Percentiles rank a stretch among this genome's conserved stretches.
These are phyloP conservation scores for Pisolithus albus DNA, from an alignment of 768 basidiomycete genomes.

Conservation along the genomic window DNA sequence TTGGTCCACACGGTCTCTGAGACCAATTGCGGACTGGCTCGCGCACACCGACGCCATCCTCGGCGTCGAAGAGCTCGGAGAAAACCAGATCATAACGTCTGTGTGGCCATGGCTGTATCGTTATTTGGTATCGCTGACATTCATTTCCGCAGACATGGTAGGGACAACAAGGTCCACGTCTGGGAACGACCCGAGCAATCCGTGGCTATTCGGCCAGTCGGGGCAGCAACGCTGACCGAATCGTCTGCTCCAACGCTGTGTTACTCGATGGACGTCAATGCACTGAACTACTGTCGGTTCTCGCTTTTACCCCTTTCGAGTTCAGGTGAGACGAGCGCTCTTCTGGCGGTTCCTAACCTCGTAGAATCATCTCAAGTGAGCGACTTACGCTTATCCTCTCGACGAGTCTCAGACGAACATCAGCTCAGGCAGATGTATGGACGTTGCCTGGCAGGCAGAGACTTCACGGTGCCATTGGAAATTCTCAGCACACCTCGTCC, in stretches of 20 bases:
- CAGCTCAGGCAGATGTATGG: constrained; percentile 79
- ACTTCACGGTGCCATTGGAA: constrained; percentile 82
- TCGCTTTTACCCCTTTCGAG: constrained; percentile 43
- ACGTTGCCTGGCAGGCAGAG: constrained; percentile 59
- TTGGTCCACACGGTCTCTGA: constrained; percentile 68
- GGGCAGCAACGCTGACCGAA: constrained; percentile 47
- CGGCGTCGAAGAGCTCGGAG: constrained; percentile 69
- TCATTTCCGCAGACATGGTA: constrained; percentile 51
- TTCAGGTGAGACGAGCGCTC: constrained; percentile 28
- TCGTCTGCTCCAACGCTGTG: constrained; percentile 44
- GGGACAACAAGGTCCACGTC: constrained; percentile 81
- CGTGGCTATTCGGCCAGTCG: constrained; percentile 42
- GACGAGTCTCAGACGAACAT: neutral
- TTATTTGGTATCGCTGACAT: neutral
- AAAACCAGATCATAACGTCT: constrained; percentile 66
- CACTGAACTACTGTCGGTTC: constrained; percentile 91
- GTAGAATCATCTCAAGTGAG: constrained; percentile 79
- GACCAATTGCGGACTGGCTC: constrained; percentile 69
- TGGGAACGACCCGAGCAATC: constrained; percentile 54
- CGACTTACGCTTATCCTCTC: neutral
- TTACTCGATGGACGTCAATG: constrained; percentile 83
- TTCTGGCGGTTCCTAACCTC: constrained; percentile 82
- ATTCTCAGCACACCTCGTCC: constrained; percentile 30
- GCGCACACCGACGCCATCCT: constrained; percentile 76
- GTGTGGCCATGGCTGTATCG: constrained; percentile 32